A percentile compares a stretch with the other conserved stretches of the same genome.
These are phyloP conservation scores for Amanita molliuscula DNA, from an alignment of 768 basidiomycete genomes.

Conservation along the genomic window DNA sequence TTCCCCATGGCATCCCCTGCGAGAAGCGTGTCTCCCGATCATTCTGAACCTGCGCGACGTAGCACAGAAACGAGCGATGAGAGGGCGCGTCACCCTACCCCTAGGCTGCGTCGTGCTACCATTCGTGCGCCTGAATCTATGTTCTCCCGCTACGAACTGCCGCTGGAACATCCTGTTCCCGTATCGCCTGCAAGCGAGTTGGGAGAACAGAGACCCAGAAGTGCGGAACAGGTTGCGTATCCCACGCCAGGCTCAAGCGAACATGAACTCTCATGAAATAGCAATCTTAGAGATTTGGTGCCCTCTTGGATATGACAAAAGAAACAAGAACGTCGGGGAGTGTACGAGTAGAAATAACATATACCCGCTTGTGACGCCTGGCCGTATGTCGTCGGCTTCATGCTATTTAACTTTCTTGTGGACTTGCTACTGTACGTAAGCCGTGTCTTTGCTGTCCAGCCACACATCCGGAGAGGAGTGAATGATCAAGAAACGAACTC, in stretches of 20 bases:
- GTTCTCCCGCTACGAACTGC: constrained; percentile 29
- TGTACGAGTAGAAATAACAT: constrained; percentile 3
- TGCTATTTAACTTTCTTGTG: not conserved
- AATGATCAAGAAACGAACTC: constrained; percentile 69
- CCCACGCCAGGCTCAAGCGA: constrained; percentile 40
- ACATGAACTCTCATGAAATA: constrained; percentile 18
- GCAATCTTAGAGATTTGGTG: not conserved
- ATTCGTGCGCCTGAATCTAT: constrained; percentile 55
- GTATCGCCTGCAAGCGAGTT: constrained; percentile 6
- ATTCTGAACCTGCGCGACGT: not conserved
- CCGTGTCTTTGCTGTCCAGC: not conserved
- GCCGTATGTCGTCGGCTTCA: not conserved
- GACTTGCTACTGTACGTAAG: not conserved
- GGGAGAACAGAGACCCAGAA: constrained; percentile 5
- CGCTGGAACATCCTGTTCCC: constrained; percentile 8
- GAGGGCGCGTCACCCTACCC: constrained; percentile 17
- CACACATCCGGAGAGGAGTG: not conserved
- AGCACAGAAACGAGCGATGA: constrained; percentile 23
- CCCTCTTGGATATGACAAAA: not conserved
- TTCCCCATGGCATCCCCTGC: not conserved
- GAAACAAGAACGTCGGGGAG: not conserved
- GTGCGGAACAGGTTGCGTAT: constrained; percentile 27
- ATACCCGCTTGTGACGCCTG: not conserved
- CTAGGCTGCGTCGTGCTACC: constrained; percentile 59
- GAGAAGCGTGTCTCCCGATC: constrained; percentile 2